Percentiles rank a stretch among this genome's conserved stretches.
phyloP scores from a whole-genome alignment of 768 basidiomycete species.

The Leccinum boreale region DNA sequence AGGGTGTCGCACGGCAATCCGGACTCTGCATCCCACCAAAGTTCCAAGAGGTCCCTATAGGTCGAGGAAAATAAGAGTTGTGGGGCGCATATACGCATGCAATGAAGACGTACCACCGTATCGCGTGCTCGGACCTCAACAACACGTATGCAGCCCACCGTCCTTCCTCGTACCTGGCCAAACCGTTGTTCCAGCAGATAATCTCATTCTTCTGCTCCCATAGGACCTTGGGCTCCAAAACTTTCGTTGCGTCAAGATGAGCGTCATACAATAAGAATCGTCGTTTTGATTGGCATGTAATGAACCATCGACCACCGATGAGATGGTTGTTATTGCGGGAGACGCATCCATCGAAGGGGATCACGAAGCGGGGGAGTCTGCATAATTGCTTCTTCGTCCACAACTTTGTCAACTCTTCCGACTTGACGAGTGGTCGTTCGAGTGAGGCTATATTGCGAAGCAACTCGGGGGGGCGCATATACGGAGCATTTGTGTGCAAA shows the following conservation, averaged over 20 bases:
- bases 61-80: not conserved
- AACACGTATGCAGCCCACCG: not conserved
- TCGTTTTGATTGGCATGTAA: not conserved
- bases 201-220: not conserved
- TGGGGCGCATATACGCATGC: not conserved
- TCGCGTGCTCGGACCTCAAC: not conserved
- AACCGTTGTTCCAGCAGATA: not conserved
- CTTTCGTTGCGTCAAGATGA: not conserved
- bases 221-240: not conserved
- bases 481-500: not conserved
- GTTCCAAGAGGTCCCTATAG: not conserved
- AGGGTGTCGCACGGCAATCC: not conserved
- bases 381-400: not conserved
- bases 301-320: not conserved
- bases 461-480: not conserved
- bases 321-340: not conserved
- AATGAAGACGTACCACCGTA: not conserved
- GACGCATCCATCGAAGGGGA: not conserved
- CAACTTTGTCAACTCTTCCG: not conserved
- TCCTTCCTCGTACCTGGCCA: not conserved
- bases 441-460: not conserved
- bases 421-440: not conserved
- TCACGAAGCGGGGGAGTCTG: not conserved
- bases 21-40: not conserved
- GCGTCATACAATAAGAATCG: not conserved